These are phyloP conservation scores for Handroanthus guayacan DNA, from an alignment of 257 asterid genomes.

Conservation along the genomic window DNA sequence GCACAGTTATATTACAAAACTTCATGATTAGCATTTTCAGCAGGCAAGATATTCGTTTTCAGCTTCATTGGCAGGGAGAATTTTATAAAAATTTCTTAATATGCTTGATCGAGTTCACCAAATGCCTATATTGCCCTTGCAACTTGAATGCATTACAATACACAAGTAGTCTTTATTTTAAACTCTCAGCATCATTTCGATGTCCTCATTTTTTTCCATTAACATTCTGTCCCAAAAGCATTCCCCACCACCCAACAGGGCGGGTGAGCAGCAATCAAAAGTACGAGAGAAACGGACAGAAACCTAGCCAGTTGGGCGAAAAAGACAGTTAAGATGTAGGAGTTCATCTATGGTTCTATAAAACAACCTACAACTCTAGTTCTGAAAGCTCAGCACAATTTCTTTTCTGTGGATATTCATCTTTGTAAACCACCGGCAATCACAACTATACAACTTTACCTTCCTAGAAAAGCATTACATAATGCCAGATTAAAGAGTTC, in stretches of 20 bases:
- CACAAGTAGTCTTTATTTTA: not conserved
- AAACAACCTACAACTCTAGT: no score
- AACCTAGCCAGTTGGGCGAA: no score
- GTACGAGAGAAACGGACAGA: no score
- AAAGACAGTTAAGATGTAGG: no score
- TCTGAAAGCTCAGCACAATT: no score
- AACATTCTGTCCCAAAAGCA: not conserved
- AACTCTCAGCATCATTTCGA: not conserved
- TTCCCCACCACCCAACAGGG: not conserved
- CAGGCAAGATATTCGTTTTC: not conserved
- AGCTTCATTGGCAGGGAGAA: not conserved
- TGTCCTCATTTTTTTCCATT: not conserved
- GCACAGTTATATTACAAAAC: slow-evolving; percentile 26
- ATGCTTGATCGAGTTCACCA: not conserved
- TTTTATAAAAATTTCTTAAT: not conserved
- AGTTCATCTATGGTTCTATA: no score
- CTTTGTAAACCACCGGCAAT: no score
- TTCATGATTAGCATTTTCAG: not conserved
- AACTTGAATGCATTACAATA: slow-evolving; percentile 9
- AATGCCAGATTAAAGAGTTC: no score
- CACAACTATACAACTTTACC: no score
- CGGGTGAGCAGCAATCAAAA: no score
- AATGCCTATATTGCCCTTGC: not conserved
- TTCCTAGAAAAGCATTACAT: no score
- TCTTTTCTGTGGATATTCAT: no score